Evolutionary conservation across 228 moss, liverwort and hornwort genomes (phyloP).

Genomic region (Sphagnum fallax): DNA sequence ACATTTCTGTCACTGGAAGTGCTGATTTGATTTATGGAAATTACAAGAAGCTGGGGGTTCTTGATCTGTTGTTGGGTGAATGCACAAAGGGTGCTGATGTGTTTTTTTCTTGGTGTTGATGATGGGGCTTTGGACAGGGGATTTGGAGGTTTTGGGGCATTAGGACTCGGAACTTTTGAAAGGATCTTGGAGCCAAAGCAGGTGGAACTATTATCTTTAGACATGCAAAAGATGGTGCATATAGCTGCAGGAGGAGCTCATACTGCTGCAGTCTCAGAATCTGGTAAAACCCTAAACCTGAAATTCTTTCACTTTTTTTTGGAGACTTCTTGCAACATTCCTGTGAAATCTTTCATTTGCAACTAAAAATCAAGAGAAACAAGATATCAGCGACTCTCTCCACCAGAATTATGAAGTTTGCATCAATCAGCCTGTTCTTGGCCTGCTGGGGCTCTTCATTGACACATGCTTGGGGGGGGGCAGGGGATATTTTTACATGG

Average conservation of each 20-base stretch:
- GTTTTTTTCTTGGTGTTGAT: background rate
- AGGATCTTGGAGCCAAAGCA: slow-evolving; percentile 47
- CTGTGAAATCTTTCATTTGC: background rate
- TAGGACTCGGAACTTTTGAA: slow-evolving; percentile 79
- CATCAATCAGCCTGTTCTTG: too few species aligned
- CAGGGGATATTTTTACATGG: slow-evolving; percentile 87
- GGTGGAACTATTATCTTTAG: slow-evolving; percentile 48
- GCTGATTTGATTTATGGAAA: too few species aligned
- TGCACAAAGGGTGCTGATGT: background rate
- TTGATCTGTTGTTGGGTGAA: background rate
- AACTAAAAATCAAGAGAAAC: background rate
- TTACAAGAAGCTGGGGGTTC: background rate
- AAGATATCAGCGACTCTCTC: background rate
- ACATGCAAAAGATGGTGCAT: slow-evolving; percentile 51
- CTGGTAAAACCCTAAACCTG: slow-evolving; percentile 23
- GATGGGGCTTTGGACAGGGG: slow-evolving; percentile 41
- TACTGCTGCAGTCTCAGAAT: slow-evolving; percentile 63
- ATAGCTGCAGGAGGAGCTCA: slow-evolving; percentile 89
- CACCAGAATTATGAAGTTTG: background rate
- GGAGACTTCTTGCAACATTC: background rate
- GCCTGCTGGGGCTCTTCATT: too few species aligned
- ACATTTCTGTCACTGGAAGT: too few species aligned
- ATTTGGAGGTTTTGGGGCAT: slow-evolving; percentile 90
- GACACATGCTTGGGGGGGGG: background rate
- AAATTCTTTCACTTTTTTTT: background rate